Base-by-base conservation (phyloP, 2,329 filamentous ascomycete genomes). In the Chaetomium sp. region DNA sequence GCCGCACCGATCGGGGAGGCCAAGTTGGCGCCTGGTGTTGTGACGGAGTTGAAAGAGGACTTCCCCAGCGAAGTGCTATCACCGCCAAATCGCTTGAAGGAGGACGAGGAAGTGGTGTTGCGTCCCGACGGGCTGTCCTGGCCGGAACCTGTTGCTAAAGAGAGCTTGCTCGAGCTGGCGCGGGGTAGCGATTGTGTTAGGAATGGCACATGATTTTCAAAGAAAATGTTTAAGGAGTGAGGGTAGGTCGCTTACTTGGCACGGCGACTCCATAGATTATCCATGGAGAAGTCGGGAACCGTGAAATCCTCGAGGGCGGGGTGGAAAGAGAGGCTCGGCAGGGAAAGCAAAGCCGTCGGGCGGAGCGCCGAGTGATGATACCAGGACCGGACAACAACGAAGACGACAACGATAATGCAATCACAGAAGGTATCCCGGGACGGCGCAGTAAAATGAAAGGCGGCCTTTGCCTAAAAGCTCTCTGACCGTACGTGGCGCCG, bases 161-260 rank as follows among this genome's bases (percentile, higher is more conserved):
- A 95, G 74, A 96, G 87, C 79, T 95, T 97, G 80, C 84, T 89
- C 74, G 83, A 82, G 79, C 87, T 94, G 69, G 54, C 38, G 40
- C 35, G 67, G 61, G 38, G 47, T 42, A 7, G 37, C 19, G 10
- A 49, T 60, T 59, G 19, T 27, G 19, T 27, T 27, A 27, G 57
- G 57, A 44, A 37, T 9, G 8, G 41, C 36, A n/a, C 34, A 8
- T 6, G 10, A 34, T 12, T n/a, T 11, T 34, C 36, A 32, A 48
- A 27, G 19, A 27, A 27, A 27, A 27, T 27, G 19, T 27, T 27
- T 14, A 12, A 54, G 46, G 32, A 49, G 27, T 45, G 43, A 52
- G 8, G 45, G 45, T 9, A 19, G n/a, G 8, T 14, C n/a, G 56
- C 85, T 73, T 79, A 91, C 88, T 90, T 91, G 74, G 85, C 87